Percentiles rank a stretch among this genome's conserved stretches.
These are phyloP conservation scores for Teunomyces atbi DNA, from an alignment of 805 yeast genomes.

Conservation along the genomic window DNA sequence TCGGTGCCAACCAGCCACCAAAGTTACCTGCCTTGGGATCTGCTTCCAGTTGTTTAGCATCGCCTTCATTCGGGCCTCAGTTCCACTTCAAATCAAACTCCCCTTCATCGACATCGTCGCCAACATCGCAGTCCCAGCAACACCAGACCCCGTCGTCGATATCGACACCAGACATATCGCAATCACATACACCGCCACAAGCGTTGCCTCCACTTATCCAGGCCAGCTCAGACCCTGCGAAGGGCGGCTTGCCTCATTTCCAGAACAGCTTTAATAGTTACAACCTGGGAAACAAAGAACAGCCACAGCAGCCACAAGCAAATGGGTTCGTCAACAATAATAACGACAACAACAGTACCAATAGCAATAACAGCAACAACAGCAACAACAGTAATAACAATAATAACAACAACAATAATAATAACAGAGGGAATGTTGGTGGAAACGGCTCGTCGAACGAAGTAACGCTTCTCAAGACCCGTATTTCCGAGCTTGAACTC, in stretches of 20 bases:
- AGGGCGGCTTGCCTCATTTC: conserved; percentile 27
- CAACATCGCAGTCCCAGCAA: conserved; percentile 7
- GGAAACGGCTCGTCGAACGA: conserved; percentile 21
- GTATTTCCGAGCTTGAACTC: conserved; percentile 84
- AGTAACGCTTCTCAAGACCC: conserved; percentile 54
- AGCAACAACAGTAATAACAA: conserved; percentile 11
- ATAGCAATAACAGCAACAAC: conserved; percentile 10
- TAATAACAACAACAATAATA: conserved; percentile 4
- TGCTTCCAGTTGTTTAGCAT: conserved; percentile 19
- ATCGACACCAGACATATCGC: conserved; percentile 15
- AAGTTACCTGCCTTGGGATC: conserved; percentile 34
- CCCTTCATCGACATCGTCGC: not conserved
- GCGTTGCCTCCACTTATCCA: conserved; percentile 28
- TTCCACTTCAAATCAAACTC: conserved; percentile 18
- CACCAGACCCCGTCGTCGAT: conserved; percentile 6
- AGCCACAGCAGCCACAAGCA: conserved; percentile 7
- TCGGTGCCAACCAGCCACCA: conserved; percentile 24
- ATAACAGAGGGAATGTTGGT: conserved; percentile 5
- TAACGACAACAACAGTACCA: conserved; percentile 9
- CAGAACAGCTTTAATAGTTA: conserved; percentile 14
- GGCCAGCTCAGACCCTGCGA: conserved; percentile 15
- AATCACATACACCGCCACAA: conserved; percentile 24
- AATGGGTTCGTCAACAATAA: conserved; percentile 7
- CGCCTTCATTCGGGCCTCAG: conserved; percentile 50
- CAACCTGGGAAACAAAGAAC: conserved; percentile 6